Evolutionary conservation across 805 yeast species (phyloP).

Genomic region (Candida nanaspora): DNA sequence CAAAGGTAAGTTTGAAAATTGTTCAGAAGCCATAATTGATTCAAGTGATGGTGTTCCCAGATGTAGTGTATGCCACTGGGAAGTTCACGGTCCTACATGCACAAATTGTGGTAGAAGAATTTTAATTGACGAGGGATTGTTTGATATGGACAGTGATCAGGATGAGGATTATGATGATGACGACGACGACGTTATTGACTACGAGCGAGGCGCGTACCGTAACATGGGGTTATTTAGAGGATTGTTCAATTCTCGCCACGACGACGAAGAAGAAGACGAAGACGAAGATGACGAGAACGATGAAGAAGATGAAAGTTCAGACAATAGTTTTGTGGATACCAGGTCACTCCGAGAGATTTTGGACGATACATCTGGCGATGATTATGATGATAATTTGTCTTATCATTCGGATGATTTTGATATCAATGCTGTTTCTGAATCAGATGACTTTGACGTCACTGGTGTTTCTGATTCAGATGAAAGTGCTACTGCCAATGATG

Average conservation of each 20-base stretch:
- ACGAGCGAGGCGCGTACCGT: constrained; percentile 3
- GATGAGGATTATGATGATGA: constrained; percentile 1
- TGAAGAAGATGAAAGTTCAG: constrained; percentile 5
- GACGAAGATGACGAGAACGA: neutral
- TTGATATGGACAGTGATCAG: neutral
- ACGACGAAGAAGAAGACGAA: too few relatives aligned
- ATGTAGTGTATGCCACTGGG: constrained; percentile 78
- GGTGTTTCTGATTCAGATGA: neutral
- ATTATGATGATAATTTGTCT: neutral
- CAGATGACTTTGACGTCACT: neutral
- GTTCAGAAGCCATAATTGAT: constrained; percentile 49
- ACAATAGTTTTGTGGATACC: constrained; percentile 7
- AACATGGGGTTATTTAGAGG: too few relatives aligned
- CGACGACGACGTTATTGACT: constrained; percentile 4
- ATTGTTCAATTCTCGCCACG: too few relatives aligned
- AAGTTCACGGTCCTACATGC: constrained; percentile 60
- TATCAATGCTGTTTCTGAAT: neutral
- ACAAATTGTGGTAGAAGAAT: constrained; percentile 65
- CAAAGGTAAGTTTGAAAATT: constrained; percentile 39
- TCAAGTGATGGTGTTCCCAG: constrained; percentile 66
- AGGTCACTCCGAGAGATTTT: constrained; percentile 6
- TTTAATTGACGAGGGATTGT: too few relatives aligned
- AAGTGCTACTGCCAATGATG: neutral
- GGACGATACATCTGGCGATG: constrained; percentile 1
- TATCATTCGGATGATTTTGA: neutral